Base-by-base conservation (phyloP, 441 rosid genomes). In the Erodium texanum region DNA sequence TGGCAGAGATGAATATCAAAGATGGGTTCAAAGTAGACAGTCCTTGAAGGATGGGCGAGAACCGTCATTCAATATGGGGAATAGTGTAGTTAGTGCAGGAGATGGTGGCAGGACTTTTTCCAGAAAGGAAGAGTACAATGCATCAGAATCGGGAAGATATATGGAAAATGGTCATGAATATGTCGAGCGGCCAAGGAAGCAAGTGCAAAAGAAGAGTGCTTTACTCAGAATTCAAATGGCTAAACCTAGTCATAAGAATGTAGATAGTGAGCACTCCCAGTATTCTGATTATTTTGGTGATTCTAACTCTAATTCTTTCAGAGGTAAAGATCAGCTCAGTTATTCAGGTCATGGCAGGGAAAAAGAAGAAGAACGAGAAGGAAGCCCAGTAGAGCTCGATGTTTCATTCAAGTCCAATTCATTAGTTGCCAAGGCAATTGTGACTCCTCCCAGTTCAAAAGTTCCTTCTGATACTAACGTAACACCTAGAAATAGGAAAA, bases 321-420 rank as follows among this genome's bases (percentile, higher is more conserved):
- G 86, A 72, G 82, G 82, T 45, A 87, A 82, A 73, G 96, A 86
- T 73, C 79, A 73, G 65, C 66, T 71, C 66, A 68, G 72, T 16
- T 69, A 68, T 70, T 70, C 73, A 3, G 84, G 78, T 78, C 73
- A 68, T 67, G 82, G 68, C 22, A 43, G 75, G 68, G 77, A 58
- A 56, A 56, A 56, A 19, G 62, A 56, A 58, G 15, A 19, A 58
- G 62, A 58, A 7, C 34, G 34, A 20, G 75, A 68, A 68, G 83
- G 76, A 70, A 82, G 81, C 69, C 82, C 89, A 16, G 85, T 88
- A 22, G 86, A 90, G 73, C 93, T 93, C 73, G 93, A 92, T 80
- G 93, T 90, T 79, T 86, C 94, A 64, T 89, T 85, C 76, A 83
- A 89, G 77, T 90, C 94, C 50, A 89, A 89, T 80, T 80, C 86